A percentile compares a stretch with the other conserved stretches of the same genome.
These are phyloP conservation scores for Volvox reticuliferus DNA, from an alignment of 139 green algal species.

Conservation along the genomic window DNA sequence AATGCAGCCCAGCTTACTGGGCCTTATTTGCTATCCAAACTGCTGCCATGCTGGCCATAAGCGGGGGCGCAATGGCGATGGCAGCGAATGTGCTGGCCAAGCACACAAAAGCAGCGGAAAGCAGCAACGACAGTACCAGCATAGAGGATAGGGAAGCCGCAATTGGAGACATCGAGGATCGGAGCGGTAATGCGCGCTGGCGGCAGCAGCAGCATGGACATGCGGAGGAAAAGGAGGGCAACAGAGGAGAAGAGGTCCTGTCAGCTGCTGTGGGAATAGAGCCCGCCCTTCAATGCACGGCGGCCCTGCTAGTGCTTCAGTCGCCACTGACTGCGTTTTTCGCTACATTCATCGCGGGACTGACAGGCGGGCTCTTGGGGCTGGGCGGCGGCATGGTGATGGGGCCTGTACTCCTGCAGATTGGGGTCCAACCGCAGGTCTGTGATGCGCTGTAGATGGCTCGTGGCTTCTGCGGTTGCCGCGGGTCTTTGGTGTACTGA, in stretches of 20 bases:
- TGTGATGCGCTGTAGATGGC: not conserved
- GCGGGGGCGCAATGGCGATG: not conserved
- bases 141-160: not conserved
- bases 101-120: not conserved
- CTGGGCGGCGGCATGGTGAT: conserved; percentile 82
- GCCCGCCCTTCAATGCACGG: not conserved
- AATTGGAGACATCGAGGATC: not conserved
- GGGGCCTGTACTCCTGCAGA: conserved; percentile 62
- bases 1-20: conserved; percentile 20
- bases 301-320: not conserved
- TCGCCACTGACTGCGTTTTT: not conserved
- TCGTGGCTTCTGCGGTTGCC: too few relatives aligned
- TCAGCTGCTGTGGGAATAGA: not conserved
- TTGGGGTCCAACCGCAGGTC: conserved; percentile 64
- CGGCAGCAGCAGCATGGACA: not conserved
- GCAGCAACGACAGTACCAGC: too few relatives aligned
- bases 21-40: not conserved
- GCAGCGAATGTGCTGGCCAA: not conserved
- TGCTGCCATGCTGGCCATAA: conserved; percentile 1
- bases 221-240: too few relatives aligned
- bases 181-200: not conserved
- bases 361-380: conserved; percentile 55
- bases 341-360: conserved; percentile 35
- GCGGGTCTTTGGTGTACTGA: not conserved
- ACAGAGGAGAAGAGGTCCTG: too few relatives aligned